A percentile compares a stretch with the other conserved stretches of the same genome.
Conservation (phyloP, 208 protist genomes). For the Vickermania ingenoplastis region DNA sequence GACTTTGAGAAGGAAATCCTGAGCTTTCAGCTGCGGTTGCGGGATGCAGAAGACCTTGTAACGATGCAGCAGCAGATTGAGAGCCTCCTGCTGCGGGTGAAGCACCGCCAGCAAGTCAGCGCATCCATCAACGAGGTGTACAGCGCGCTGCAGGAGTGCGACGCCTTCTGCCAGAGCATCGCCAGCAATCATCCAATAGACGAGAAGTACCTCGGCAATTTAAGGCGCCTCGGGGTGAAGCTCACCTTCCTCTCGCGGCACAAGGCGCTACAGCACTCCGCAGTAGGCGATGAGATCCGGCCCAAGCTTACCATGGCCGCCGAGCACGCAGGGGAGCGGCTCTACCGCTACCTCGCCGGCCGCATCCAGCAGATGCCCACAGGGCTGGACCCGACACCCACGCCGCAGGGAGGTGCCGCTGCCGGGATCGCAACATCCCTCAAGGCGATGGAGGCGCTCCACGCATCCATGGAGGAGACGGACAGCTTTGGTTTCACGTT, state of each 20-base stretch:
- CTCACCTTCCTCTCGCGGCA: constrained; percentile 64
- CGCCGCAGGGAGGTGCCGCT: constrained; percentile 3
- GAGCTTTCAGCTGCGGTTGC: constrained; percentile 61
- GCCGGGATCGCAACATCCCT: background rate
- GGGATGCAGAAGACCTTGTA: constrained; percentile 71
- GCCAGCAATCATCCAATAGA: constrained; percentile 54
- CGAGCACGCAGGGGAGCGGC: constrained; percentile 65
- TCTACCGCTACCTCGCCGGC: constrained; percentile 55
- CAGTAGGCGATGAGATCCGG: constrained; percentile 70
- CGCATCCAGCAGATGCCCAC: constrained; percentile 14
- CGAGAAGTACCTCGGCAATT: constrained; percentile 44
- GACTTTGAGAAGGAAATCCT: constrained; percentile 80
- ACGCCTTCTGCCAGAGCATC: constrained; percentile 72
- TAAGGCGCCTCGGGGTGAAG: constrained; percentile 59
- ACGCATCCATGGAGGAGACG: constrained; percentile 46
- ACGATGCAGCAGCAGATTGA: constrained; percentile 77
- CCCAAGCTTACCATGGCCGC: constrained; percentile 63
- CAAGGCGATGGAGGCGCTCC: constrained; percentile 25
- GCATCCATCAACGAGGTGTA: constrained; percentile 75
- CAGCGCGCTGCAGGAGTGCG: constrained; percentile 69
- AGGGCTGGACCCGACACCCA: too few relatives aligned
- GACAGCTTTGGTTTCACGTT: constrained; percentile 68
- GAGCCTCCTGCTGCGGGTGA: constrained; percentile 49
- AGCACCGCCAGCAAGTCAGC: constrained; percentile 65
- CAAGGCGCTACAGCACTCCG: constrained; percentile 57